These are phyloP conservation scores for Taphrina communis DNA, from an alignment of 1,139 yeast species.

Conservation along the genomic window DNA sequence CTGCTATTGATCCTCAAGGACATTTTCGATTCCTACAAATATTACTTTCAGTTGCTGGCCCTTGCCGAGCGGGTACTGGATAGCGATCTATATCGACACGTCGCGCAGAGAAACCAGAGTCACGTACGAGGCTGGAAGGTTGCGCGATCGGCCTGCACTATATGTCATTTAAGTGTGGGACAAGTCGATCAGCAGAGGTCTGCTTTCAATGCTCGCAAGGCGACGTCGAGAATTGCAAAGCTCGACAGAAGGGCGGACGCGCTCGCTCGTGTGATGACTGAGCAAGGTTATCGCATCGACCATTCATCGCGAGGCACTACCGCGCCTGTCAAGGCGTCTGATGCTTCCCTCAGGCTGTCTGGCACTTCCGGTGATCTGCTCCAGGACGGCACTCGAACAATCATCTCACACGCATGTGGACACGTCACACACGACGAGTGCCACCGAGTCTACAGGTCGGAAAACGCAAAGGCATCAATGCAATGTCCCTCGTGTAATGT, in stretches of 20 bases:
- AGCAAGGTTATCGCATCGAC: background rate
- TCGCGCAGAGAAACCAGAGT: background rate
- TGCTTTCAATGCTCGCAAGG: background rate
- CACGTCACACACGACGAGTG: conserved; percentile 16
- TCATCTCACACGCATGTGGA: conserved; percentile 18
- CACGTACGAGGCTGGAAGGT: conserved; percentile 10
- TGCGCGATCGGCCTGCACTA: background rate
- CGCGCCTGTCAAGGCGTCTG: background rate
- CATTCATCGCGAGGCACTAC: background rate
- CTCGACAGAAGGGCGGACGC: background rate
- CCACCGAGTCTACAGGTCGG: background rate
- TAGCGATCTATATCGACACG: background rate
- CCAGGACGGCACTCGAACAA: too few species aligned
- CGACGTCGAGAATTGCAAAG: background rate
- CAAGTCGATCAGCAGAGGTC: background rate
- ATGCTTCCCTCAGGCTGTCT: background rate
- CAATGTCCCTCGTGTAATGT: conserved; percentile 9
- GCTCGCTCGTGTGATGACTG: conserved; percentile 2
- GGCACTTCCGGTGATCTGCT: background rate
- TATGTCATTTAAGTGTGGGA: background rate
- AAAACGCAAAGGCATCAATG: background rate
- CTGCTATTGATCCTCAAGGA: conserved; percentile 68
- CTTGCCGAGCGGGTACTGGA: conserved; percentile 60
- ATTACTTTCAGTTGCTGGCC: conserved; percentile 65
- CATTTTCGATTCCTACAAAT: conserved; percentile 67